phyloP scores from a whole-genome alignment of 192 early-diverging fungal species.

The Entophlyctis helioformis region DNA sequence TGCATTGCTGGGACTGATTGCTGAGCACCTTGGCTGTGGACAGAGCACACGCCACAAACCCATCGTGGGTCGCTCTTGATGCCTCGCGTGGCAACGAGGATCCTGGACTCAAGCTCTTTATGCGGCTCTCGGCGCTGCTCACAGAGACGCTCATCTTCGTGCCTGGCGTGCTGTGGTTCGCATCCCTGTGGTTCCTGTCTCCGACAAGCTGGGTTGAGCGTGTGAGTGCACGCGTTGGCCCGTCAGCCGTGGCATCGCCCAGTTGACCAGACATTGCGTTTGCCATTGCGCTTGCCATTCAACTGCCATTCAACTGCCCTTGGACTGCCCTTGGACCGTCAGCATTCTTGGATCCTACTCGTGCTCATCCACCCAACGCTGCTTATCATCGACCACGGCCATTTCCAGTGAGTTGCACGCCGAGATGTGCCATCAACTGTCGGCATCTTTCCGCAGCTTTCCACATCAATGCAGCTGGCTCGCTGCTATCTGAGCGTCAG shows the following conservation, averaged over 20 bases:
- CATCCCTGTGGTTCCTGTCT: not conserved
- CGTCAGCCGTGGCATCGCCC: too few species aligned
- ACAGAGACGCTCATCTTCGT: constrained; percentile 68
- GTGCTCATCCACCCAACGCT: constrained; percentile 75
- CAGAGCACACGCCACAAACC: constrained; percentile 65
- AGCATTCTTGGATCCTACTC: constrained; percentile 35
- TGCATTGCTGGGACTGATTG: too few species aligned
- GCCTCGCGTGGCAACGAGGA: constrained; percentile 76
- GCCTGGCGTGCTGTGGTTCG: constrained; percentile 46
- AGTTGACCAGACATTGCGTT: not conserved
- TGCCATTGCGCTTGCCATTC: not conserved
- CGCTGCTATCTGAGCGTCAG: not conserved
- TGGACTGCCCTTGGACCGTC: not conserved
- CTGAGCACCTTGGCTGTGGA: too few species aligned
- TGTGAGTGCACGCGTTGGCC: too few species aligned
- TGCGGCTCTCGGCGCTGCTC: constrained; percentile 69
- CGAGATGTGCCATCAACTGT: too few species aligned
- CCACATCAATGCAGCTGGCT: too few species aligned
- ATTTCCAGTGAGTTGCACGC: constrained; percentile 88
- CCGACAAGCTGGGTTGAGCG: not conserved
- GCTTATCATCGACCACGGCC: constrained; percentile 90
- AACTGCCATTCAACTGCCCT: not conserved
- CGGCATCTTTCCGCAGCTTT: too few species aligned
- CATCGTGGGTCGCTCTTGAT: constrained; percentile 75
- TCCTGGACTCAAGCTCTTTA: constrained; percentile 68